Evolutionary conservation across 306 rosid species (phyloP), one percentile per base, ranked within the genome.

Genomic region (Trichosanthes cucumerina): DNA sequence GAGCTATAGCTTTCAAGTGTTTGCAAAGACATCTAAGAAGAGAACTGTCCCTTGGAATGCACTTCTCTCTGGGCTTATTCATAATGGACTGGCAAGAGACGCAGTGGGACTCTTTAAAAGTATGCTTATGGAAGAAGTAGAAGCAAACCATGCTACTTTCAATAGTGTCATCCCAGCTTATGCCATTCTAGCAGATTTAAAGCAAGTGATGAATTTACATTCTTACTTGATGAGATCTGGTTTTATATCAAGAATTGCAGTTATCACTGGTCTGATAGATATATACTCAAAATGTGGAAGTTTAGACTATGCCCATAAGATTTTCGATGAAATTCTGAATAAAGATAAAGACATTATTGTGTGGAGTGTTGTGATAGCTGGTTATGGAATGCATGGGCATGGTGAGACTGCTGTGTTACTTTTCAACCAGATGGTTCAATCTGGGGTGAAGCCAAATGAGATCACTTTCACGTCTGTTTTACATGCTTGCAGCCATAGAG

Each of bases 401-500:
- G 97, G 96, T 19, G 68, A 84, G 79, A 84, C 81, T 84, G 94
- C 97, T 6, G 88, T 90, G 33, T 87, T 86, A 77, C 93, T 92
- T 83, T 90, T 93, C 87, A 66, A 82, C 83, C 87, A 90, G 72
- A 93, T 91, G 97, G 87, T 93, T 70, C 92, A 83, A 36, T 88
- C 91, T 72, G 92, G 96, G 28, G 85, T 88, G 79, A 77, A 81
- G 60, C 98, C 97, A 52, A 94, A 90, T 38, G 88, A 92, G 58
- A 84, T 90, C 79, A 92, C 98, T 23, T 86, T 92, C 82, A 89
- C 96, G 79, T 90, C 90, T 50, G 93, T 88, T 81, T 80, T 94
- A 66, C 93, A 92, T 53, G 94, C 97, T 79, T 94, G 96, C 89
- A 90, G 98, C 89, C 97, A 92, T 83, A 87, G 92, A 0, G 96